Evolutionary conservation across 495 filamentous ascomycete genomes (phyloP).

Genomic region (Penicillium paradoxum): DNA sequence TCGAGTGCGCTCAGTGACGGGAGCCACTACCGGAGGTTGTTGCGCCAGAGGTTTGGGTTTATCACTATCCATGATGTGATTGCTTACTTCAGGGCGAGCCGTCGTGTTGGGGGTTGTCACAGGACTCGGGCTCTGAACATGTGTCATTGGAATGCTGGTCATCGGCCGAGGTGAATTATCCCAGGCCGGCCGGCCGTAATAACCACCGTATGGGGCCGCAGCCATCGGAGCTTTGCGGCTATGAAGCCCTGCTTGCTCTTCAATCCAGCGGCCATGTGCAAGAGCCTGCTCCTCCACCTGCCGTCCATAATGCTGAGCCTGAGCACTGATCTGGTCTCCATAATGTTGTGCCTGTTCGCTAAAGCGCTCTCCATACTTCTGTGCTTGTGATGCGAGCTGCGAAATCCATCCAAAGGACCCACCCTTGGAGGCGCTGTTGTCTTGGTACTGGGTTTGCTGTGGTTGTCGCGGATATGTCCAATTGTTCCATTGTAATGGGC

Average conservation of each 20-base stretch:
- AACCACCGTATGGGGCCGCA: neutral
- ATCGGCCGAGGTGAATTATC: neutral
- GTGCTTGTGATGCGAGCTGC: constrained; percentile 34
- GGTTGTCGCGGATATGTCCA: constrained; percentile 25
- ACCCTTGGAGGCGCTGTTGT: constrained; percentile 20
- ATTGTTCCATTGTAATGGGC: constrained; percentile 32
- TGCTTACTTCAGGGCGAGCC: neutral
- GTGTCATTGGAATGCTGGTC: neutral
- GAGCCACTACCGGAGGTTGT: neutral
- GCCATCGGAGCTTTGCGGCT: constrained; percentile 22
- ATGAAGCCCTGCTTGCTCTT: constrained; percentile 34
- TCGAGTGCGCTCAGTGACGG: constrained; percentile 21
- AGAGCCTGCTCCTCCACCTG: constrained; percentile 42
- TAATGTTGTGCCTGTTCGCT: constrained; percentile 39
- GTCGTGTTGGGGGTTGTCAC: constrained; percentile 1
- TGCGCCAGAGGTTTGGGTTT: neutral
- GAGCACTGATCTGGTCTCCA: constrained; percentile 37
- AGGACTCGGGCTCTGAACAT: neutral
- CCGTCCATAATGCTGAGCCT: constrained; percentile 38
- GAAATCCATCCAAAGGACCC: constrained; percentile 36
- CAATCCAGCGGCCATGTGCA: constrained; percentile 39
- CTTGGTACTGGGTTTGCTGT: constrained; percentile 23
- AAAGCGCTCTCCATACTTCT: constrained; percentile 44
- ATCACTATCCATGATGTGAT: neutral
- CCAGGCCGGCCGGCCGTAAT: constrained; percentile 7